These are phyloP conservation scores for Moesziomyces antarcticus DNA, from an alignment of 1,284 basidiomycete genomes.

Conservation along the genomic window DNA sequence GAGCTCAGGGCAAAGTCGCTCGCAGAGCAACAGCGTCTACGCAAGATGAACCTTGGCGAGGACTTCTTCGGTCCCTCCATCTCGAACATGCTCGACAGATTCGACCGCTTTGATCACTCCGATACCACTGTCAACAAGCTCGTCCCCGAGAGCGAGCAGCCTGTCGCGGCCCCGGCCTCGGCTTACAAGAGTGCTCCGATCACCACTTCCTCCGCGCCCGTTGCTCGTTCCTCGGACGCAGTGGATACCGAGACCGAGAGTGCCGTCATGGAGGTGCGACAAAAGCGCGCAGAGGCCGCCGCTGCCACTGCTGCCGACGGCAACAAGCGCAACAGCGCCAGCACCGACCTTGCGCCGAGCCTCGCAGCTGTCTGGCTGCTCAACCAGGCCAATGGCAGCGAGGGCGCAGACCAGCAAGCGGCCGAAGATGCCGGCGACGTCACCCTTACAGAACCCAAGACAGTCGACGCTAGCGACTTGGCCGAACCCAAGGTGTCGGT, in stretches of 20 bases:
- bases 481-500: slow-evolving; percentile 28
- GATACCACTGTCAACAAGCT: slow-evolving; percentile 39
- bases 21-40: slow-evolving; percentile 60
- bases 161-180: neutral
- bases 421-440: slow-evolving; percentile 15
- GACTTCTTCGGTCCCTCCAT: slow-evolving; percentile 62
- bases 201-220: neutral
- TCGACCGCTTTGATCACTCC: slow-evolving; percentile 47
- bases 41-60: slow-evolving; percentile 61
- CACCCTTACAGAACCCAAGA: slow-evolving; percentile 9
- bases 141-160: slow-evolving; percentile 10
- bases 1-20: slow-evolving; percentile 50
- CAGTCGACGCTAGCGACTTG: too few relatives aligned
- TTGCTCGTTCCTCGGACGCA: neutral
- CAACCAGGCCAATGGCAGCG: slow-evolving; percentile 25
- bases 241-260: slow-evolving; percentile 38
- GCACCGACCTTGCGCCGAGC: slow-evolving; percentile 53
- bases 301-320: slow-evolving; percentile 8
- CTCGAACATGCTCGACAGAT: slow-evolving; percentile 48
- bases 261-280: slow-evolving; percentile 51
- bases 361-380: slow-evolving; percentile 60
- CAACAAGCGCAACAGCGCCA: slow-evolving; percentile 42
- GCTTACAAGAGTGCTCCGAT: neutral
- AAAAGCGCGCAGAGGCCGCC: slow-evolving; percentile 39
- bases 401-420: slow-evolving; percentile 3